Conservation (phyloP, 1,284 basidiomycete species). For the Cystobasidiaceae sp. region DNA sequence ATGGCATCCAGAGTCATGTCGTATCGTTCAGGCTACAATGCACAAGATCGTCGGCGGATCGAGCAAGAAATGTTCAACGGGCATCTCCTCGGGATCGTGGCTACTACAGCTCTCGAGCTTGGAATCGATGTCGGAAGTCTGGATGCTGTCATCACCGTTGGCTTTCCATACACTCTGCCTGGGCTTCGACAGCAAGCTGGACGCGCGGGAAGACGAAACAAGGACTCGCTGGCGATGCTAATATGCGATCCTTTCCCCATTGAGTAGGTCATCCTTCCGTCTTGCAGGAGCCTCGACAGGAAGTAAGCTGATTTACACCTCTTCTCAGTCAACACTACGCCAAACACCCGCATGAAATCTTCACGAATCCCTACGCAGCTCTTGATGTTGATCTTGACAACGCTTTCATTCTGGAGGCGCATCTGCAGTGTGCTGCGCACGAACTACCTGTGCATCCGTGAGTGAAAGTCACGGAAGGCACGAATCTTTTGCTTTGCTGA, state of each 20-base stretch:
- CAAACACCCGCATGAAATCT: conserved; percentile 64
- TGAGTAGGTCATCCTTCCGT: conserved; percentile 49
- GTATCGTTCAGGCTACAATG: conserved; percentile 74
- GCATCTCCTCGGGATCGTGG: conserved; percentile 72
- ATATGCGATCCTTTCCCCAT: conserved; percentile 67
- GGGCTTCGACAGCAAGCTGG: conserved; percentile 72
- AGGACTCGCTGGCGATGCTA: conserved; percentile 74
- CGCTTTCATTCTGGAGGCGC: conserved; percentile 70
- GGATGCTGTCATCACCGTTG: conserved; percentile 83
- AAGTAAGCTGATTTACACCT: too few species aligned
- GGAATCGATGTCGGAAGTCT: conserved; percentile 84
- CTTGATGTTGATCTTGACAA: conserved; percentile 69
- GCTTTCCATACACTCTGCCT: conserved; percentile 61
- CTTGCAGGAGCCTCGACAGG: neutral
- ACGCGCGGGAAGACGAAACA: conserved; percentile 72
- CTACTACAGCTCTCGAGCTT: conserved; percentile 83
- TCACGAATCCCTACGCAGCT: conserved; percentile 59
- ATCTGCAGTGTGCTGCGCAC: conserved; percentile 79
- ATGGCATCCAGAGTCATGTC: conserved; percentile 71
- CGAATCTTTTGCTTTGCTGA: too few species aligned
- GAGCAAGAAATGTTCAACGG: conserved; percentile 83
- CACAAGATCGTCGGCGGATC: conserved; percentile 72
- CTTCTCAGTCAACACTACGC: conserved; percentile 61
- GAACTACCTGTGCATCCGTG: conserved; percentile 69
- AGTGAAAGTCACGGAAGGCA: neutral